Base-by-base conservation (phyloP, 208 protist species). In the Acanthamoeba lenticulata region DNA sequence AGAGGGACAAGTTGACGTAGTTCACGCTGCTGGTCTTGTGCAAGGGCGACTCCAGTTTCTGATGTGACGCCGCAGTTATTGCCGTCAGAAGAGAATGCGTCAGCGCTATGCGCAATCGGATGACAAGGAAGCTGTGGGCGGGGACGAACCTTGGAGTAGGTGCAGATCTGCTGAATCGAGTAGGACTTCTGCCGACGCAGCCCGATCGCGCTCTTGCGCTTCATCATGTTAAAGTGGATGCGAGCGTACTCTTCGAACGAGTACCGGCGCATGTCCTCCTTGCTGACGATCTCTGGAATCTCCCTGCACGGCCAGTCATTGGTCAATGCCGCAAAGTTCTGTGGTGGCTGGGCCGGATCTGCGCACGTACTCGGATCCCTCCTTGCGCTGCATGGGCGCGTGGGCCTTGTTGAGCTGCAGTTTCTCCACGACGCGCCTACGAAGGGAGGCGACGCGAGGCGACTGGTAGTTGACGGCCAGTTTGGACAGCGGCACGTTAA, bases 11-110 rank as follows among this genome's bases (percentile, higher is more conserved):
- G 17, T 49, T 52, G 47, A 45, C 32, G 45, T 62, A 52, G 45
- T 65, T 89, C 42, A 34, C 32, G 79, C 36, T 89, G 79, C 45
- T 52, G 40, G 49, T 65, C 49, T 62, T 89, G 49, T 89, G 79
- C 79, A 89, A 21, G 29, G 79, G 79, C 13, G 9, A 65, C 15
- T 52, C 45, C 4, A 89, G 17, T 62, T 60, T 89, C 79, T 89
- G 38, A 1, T 72, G 32, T 15, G 45, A n/a, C n/a, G 24, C 55
- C n/a, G n/a, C n/a, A 62, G 24, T 15, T 24, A 24, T 62, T 15
- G 55, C 55, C 15, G 24, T n/a, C n/a, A n/a, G n/a, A n/a, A n/a
- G n/a, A n/a, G n/a, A n/a, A n/a, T n/a, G n/a, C n/a, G n/a, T n/a
- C n/a, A n/a, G n/a, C n/a, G 24, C n/a, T n/a, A n/a, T n/a, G n/a